Conservation (phyloP, 305 asterid genomes). For the Salvia sclarea region DNA sequence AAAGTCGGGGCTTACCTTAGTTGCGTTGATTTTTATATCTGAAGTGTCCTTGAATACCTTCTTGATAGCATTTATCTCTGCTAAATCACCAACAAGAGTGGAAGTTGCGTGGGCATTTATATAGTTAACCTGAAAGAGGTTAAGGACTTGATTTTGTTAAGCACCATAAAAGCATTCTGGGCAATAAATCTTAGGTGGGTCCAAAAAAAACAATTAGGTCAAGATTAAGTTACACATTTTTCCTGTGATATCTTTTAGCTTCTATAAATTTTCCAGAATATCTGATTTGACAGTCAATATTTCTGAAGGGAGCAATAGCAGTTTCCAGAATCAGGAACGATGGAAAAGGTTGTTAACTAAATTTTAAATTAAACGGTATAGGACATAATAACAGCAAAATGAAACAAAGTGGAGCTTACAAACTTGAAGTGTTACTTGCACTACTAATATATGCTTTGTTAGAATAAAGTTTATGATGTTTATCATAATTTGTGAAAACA, state of each 20-base stretch:
- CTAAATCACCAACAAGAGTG: conserved; percentile 84
- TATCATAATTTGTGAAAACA: conserved; percentile 13
- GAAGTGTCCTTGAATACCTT: conserved; percentile 85
- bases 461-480: conserved; percentile 1
- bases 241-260: not conserved
- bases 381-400: not conserved
- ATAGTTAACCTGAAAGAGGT: conserved; percentile 76
- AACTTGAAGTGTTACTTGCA: not conserved
- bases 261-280: conserved; percentile 1
- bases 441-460: too few relatives aligned
- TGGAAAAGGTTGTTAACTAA: not conserved
- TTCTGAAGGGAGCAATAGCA: not conserved
- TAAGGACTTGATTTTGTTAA: conserved; percentile 2
- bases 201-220: not conserved
- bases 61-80: conserved; percentile 89
- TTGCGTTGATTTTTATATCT: conserved; percentile 82
- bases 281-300: not conserved
- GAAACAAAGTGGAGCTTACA: not conserved
- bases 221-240: not conserved
- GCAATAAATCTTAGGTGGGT: not conserved
- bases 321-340: conserved; percentile 3
- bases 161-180: not conserved
- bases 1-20: conserved; percentile 59
- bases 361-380: not conserved
- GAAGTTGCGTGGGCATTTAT: conserved; percentile 97